Percentiles rank a stretch among this genome's conserved stretches.
phyloP scores from a whole-genome alignment of 2,329 filamentous ascomycete genomes.

The Cercospora zeina region DNA sequence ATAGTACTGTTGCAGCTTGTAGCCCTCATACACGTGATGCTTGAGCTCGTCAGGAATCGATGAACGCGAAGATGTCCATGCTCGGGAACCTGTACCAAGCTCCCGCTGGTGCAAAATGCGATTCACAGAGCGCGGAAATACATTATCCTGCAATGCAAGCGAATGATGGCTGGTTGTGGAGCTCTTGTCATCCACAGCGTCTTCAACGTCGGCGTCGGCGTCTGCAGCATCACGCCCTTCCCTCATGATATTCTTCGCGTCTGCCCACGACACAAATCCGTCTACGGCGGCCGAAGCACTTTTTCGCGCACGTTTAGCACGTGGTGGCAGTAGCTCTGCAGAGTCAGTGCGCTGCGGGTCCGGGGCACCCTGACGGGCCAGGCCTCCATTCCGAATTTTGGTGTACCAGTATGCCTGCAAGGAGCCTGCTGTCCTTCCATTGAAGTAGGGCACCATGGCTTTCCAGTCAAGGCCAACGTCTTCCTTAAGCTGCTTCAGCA shows the following conservation, averaged over 20 bases:
- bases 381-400: slow-evolving; percentile 13
- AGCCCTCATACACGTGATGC: slow-evolving; percentile 41
- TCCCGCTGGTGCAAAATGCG: slow-evolving; percentile 36
- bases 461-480: slow-evolving; percentile 43
- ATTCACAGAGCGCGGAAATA: slow-evolving; percentile 26
- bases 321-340: slow-evolving; percentile 6
- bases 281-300: slow-evolving; percentile 18
- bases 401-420: slow-evolving; percentile 35
- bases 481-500: slow-evolving; percentile 47
- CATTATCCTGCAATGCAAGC: slow-evolving; percentile 22
- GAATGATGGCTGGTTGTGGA: neutral
- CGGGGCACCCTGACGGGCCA: neutral
- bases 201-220: neutral
- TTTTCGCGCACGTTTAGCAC: slow-evolving; percentile 17
- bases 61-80: slow-evolving; percentile 23
- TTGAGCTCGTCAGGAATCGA: slow-evolving; percentile 32
- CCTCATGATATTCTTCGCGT: slow-evolving; percentile 17
- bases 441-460: slow-evolving; percentile 41
- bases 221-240: slow-evolving; percentile 1
- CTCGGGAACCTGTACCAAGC: slow-evolving; percentile 29
- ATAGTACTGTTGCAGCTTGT: slow-evolving; percentile 52
- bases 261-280: slow-evolving; percentile 33
- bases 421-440: slow-evolving; percentile 36
- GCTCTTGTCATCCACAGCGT: neutral
- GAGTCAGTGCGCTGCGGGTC: slow-evolving; percentile 8